These are phyloP conservation scores for Erythrobasidium hasegawianum DNA, from an alignment of 1,284 basidiomycete genomes.

Conservation along the genomic window DNA sequence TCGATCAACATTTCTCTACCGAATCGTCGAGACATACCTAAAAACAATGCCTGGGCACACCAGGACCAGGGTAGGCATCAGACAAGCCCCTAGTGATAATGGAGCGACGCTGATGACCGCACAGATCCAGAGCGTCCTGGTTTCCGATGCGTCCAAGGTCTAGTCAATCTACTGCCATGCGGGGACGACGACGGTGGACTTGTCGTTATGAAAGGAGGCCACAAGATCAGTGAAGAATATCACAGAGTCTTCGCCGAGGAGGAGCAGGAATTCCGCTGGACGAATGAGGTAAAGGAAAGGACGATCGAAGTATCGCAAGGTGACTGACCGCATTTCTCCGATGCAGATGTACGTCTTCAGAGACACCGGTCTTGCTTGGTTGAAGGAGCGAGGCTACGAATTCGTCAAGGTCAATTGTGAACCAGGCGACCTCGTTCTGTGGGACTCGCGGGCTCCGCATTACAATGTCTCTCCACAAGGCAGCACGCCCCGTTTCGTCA, in stretches of 20 bases:
- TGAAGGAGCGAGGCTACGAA: constrained; percentile 16
- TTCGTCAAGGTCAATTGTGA: constrained; percentile 31
- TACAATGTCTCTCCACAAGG: constrained; percentile 24
- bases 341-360: background rate
- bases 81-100: too few species aligned
- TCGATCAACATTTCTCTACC: constrained; percentile 45
- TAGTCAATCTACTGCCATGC: constrained; percentile 45
- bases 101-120: too few species aligned
- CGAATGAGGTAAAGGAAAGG: too few species aligned
- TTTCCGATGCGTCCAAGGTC: constrained; percentile 51
- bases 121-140: constrained; percentile 45
- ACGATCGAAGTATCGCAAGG: background rate
- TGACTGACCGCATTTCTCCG: background rate
- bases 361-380: constrained; percentile 7
- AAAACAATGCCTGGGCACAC: too few species aligned
- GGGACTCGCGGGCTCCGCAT: constrained; percentile 34
- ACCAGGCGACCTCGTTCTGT: constrained; percentile 30
- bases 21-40: too few species aligned
- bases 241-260: background rate
- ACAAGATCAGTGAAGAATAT: background rate
- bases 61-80: too few species aligned
- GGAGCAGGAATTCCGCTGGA: background rate
- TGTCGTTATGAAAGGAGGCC: constrained; percentile 3
- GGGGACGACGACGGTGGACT: constrained; percentile 3
- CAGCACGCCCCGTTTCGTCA: constrained; percentile 5